Evolutionary conservation across 1,284 basidiomycete species (phyloP).

Genomic region (Cronartium quercuum): DNA sequence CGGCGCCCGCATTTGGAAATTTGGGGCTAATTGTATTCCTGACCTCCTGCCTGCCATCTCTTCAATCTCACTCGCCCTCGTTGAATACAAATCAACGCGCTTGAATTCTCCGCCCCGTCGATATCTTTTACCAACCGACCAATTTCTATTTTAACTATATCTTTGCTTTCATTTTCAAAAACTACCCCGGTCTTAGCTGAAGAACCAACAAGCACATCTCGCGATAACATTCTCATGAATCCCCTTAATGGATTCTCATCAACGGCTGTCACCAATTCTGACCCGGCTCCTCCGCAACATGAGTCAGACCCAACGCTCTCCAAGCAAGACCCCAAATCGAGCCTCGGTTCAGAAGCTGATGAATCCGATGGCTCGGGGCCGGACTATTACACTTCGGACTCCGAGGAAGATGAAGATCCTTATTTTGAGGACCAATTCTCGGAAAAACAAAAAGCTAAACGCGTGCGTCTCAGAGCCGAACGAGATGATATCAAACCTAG

Average conservation of each 20-base stretch:
- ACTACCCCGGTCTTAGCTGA: neutral
- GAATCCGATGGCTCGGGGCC: constrained; percentile 19
- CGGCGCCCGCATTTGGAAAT: too few relatives aligned
- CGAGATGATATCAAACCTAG: constrained; percentile 37
- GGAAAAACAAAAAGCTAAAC: constrained; percentile 16
- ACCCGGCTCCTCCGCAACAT: neutral
- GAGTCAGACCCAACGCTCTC: neutral
- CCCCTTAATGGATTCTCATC: neutral
- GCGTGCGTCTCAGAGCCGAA: constrained; percentile 11
- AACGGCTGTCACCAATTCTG: neutral
- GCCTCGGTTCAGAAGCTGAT: neutral
- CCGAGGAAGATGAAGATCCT: constrained; percentile 11
- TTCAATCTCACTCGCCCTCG: neutral
- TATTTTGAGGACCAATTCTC: neutral
- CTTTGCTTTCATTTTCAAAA: neutral
- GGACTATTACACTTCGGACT: constrained; percentile 31
- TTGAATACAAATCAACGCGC: neutral
- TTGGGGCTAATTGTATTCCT: too few relatives aligned
- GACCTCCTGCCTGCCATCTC: neutral
- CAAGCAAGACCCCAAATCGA: neutral
- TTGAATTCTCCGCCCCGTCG: neutral
- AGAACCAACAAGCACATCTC: neutral
- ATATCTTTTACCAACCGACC: neutral
- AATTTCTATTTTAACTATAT: neutral
- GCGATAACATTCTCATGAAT: neutral